These are phyloP conservation scores for Stellera chamaejasme DNA, from an alignment of 345 rosid genomes.

Conservation along the genomic window DNA sequence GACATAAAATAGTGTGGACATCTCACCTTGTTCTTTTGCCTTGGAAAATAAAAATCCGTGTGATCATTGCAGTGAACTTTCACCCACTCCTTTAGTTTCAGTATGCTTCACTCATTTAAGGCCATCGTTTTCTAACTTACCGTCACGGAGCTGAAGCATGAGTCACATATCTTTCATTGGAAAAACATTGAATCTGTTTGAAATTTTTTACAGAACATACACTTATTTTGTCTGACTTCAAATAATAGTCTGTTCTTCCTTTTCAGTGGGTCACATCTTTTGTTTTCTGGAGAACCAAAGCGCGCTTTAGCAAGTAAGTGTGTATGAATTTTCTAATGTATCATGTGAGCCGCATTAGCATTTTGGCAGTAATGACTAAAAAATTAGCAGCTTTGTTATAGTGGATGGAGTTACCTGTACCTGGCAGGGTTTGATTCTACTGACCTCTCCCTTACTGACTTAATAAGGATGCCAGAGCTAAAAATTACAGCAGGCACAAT, in stretches of 20 bases:
- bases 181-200: neutral
- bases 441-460: neutral
- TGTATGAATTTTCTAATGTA: constrained; percentile 2
- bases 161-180: neutral
- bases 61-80: neutral
- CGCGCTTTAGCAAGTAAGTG: constrained; percentile 92
- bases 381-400: too few relatives aligned
- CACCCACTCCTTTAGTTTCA: neutral
- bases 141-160: constrained; percentile 5
- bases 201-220: constrained; percentile 7
- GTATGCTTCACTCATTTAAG: neutral
- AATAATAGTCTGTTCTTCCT: constrained; percentile 4
- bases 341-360: neutral
- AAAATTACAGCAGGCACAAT: too few relatives aligned
- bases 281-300: constrained; percentile 78
- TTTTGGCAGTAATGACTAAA: neutral
- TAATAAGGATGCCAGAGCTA: neutral
- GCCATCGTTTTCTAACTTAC: neutral
- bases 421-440: neutral
- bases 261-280: constrained; percentile 75
- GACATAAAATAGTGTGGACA: neutral
- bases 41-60: neutral
- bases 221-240: constrained; percentile 3
- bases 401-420: neutral
- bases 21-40: neutral